A percentile compares a stretch with the other conserved stretches of the same genome.
Conservation (phyloP, 2,329 filamentous ascomycete genomes). For the Fusarium neocosmosporiellum region DNA sequence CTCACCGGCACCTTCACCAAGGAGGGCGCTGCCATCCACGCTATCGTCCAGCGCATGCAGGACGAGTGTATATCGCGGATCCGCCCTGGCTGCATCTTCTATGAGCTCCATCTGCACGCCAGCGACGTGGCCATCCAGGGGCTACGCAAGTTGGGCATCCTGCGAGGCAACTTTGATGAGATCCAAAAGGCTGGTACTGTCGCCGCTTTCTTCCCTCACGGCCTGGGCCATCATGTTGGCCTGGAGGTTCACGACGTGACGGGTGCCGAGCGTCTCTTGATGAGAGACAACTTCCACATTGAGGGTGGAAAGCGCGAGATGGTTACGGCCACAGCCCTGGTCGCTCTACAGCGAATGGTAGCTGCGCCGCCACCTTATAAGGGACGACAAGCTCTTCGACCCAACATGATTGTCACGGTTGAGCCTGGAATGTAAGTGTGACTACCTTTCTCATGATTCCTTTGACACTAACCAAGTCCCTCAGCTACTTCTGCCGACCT, state of each 20-base stretch:
- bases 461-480: not conserved
- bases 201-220: constrained; percentile 74
- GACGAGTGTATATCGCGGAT: constrained; percentile 75
- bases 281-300: constrained; percentile 43
- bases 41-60: constrained; percentile 85
- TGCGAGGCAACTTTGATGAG: constrained; percentile 71
- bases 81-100: constrained; percentile 75
- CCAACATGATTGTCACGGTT: constrained; percentile 79
- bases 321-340: constrained; percentile 52
- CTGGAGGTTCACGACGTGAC: constrained; percentile 73
- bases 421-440: constrained; percentile 75
- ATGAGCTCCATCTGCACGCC: constrained; percentile 78
- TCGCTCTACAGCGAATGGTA: constrained; percentile 41
- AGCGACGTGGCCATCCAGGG: constrained; percentile 78
- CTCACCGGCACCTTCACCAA: constrained; percentile 74
- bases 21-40: constrained; percentile 79
- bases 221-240: constrained; percentile 73
- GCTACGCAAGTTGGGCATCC: constrained; percentile 76
- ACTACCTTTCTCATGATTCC: not conserved
- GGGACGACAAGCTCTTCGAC: constrained; percentile 57
- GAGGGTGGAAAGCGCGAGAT: constrained; percentile 55
- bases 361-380: constrained; percentile 44
- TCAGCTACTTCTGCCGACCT: constrained; percentile 78
- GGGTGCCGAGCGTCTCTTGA: constrained; percentile 52
- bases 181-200: constrained; percentile 64